These are phyloP conservation scores for Pestalotiopsis sp. DNA, from an alignment of 2,329 filamentous ascomycete genomes.

Conservation along the genomic window DNA sequence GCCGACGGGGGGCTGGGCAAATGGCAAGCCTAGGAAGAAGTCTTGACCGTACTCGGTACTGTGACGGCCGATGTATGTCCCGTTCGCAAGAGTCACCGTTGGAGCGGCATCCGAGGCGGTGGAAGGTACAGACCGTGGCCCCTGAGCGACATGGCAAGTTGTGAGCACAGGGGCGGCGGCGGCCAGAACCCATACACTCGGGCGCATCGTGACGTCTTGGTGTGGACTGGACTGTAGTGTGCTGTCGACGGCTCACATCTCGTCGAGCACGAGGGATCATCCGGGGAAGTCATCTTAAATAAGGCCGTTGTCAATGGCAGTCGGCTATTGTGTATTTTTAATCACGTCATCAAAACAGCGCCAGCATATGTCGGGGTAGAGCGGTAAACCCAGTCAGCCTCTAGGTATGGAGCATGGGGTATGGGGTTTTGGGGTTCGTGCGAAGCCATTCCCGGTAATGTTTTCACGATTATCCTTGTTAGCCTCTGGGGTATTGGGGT, in stretches of 20 bases:
- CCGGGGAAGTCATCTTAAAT: too few relatives aligned
- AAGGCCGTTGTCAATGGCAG: too few relatives aligned
- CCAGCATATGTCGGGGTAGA: background rate
- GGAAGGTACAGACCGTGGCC: background rate
- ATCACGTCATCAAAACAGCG: background rate
- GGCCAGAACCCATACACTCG: background rate
- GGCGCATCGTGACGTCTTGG: background rate
- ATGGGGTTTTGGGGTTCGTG: background rate
- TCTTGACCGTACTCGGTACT: slow-evolving; percentile 43
- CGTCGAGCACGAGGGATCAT: background rate
- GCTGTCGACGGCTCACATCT: background rate
- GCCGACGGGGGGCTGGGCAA: slow-evolving; percentile 44
- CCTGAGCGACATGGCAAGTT: background rate
- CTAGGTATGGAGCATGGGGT: background rate
- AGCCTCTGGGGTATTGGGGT: background rate
- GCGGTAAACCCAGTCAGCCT: background rate
- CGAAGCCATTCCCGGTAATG: background rate
- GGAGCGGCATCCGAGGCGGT: background rate
- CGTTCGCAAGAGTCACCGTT: slow-evolving; percentile 33
- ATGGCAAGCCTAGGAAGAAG: slow-evolving; percentile 52
- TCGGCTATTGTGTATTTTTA: background rate
- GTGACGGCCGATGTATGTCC: slow-evolving; percentile 42
- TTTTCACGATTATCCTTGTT: background rate
- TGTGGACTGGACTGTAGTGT: background rate
- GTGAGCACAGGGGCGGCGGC: background rate